phyloP scores from a whole-genome alignment of 495 filamentous ascomycete species.

The Evansstolkia leycettana region DNA sequence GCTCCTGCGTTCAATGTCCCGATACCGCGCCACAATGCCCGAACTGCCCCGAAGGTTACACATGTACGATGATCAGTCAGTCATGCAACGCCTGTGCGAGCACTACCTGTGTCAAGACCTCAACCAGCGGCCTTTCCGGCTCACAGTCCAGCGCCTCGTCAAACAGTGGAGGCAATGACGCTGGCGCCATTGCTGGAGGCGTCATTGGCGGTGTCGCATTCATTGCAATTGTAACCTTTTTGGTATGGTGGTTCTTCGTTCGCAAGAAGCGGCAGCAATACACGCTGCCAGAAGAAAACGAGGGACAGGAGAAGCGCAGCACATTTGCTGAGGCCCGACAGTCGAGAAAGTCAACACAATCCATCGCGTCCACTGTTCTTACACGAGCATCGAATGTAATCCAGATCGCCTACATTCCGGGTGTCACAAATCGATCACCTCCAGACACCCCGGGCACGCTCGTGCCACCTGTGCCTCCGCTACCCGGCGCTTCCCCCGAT shows the following conservation, averaged over 20 bases:
- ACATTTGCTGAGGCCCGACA: slow-evolving; percentile 54
- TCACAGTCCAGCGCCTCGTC: slow-evolving; percentile 5
- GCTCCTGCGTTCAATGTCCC: slow-evolving; percentile 29
- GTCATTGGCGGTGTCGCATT: slow-evolving; percentile 65
- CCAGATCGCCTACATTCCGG: slow-evolving; percentile 97
- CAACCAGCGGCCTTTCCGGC: slow-evolving; percentile 16
- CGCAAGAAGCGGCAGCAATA: slow-evolving; percentile 60
- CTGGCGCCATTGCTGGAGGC: slow-evolving; percentile 74
- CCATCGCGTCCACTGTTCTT: slow-evolving; percentile 88
- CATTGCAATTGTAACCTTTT: slow-evolving; percentile 56
- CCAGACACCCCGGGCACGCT: slow-evolving; percentile 72
- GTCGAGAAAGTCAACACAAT: slow-evolving; percentile 78
- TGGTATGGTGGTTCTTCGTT: slow-evolving; percentile 80
- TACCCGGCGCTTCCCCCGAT: slow-evolving; percentile 64
- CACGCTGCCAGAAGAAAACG: slow-evolving; percentile 34
- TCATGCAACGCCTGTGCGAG: slow-evolving; percentile 47
- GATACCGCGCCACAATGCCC: slow-evolving; percentile 36
- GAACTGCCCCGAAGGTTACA: slow-evolving; percentile 29
- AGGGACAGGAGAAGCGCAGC: slow-evolving; percentile 38
- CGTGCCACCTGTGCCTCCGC: slow-evolving; percentile 83
- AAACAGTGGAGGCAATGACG: slow-evolving; percentile 39
- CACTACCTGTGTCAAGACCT: slow-evolving; percentile 44
- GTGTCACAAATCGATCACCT: slow-evolving; percentile 85
- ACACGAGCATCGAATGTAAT: slow-evolving; percentile 97
- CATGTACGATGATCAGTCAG: slow-evolving; percentile 43